Conservation (phyloP, 2,329 filamentous ascomycete species). For the Aspergillus sp. region DNA sequence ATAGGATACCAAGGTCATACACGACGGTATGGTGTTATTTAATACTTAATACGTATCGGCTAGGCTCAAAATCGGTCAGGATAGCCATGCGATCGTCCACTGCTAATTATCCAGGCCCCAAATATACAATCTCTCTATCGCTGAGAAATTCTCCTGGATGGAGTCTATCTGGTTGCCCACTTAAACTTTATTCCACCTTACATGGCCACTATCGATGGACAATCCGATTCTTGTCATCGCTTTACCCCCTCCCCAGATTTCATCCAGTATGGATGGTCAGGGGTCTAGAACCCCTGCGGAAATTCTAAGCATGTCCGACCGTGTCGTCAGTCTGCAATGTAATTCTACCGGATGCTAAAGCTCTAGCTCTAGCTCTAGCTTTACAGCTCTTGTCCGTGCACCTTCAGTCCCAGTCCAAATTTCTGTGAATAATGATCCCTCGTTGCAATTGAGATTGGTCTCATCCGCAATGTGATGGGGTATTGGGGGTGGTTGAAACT, state of each 20-base stretch:
- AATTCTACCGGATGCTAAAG: neutral
- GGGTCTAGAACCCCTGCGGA: slow-evolving; percentile 1
- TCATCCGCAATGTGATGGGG: neutral
- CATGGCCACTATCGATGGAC: neutral
- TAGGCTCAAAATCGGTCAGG: neutral
- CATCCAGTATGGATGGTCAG: too few relatives aligned
- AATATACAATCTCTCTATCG: neutral
- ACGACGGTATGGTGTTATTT: neutral
- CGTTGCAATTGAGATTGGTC: neutral
- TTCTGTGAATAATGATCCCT: neutral
- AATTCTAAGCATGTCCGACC: neutral
- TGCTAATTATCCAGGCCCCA: neutral
- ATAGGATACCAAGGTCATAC: neutral
- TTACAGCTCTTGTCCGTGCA: neutral
- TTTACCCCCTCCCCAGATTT: neutral
- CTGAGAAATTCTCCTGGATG: neutral
- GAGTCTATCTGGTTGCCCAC: neutral
- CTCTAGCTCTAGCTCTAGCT: too few relatives aligned
- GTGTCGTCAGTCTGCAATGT: neutral
- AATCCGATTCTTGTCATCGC: neutral
- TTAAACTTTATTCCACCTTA: neutral
- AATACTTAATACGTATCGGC: neutral
- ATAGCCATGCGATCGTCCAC: too few relatives aligned
- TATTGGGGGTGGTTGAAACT: too few relatives aligned
- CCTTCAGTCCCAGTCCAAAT: neutral